Evolutionary conservation across 2,329 filamentous ascomycete genomes (phyloP).

Genomic region (Domatiomyces globalis): DNA sequence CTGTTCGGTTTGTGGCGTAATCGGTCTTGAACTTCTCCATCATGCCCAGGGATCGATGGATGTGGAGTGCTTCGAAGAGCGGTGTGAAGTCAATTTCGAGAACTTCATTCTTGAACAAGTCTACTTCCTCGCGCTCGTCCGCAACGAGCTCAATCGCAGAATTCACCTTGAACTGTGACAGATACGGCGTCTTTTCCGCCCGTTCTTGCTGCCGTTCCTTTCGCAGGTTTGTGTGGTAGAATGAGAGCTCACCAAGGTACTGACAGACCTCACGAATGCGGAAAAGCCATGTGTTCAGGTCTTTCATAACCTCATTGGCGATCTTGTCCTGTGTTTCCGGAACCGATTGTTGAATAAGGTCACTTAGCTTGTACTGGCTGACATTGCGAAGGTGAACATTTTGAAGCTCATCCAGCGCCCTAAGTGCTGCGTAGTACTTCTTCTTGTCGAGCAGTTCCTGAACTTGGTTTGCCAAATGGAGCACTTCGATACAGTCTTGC

Average conservation of each 20-base stretch:
- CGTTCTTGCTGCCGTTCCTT: constrained; percentile 71
- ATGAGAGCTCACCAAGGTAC: constrained; percentile 87
- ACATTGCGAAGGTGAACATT: constrained; percentile 92
- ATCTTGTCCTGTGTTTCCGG: constrained; percentile 85
- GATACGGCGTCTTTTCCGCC: constrained; percentile 57
- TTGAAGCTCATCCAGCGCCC: constrained; percentile 86
- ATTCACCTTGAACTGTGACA: constrained; percentile 79
- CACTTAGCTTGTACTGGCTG: constrained; percentile 85
- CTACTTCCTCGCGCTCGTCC: constrained; percentile 89
- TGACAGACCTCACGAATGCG: constrained; percentile 91
- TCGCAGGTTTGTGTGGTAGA: constrained; percentile 87
- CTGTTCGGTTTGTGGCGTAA: constrained; percentile 78
- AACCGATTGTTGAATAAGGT: constrained; percentile 90
- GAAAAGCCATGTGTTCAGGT: constrained; percentile 93
- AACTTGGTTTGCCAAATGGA: constrained; percentile 84
- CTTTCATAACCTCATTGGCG: constrained; percentile 90
- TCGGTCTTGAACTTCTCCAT: constrained; percentile 80
- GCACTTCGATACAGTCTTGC: constrained; percentile 78
- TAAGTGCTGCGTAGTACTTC: constrained; percentile 87
- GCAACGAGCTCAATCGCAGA: constrained; percentile 91
- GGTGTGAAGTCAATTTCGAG: constrained; percentile 89
- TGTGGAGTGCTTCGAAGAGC: constrained; percentile 87
- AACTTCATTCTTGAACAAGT: constrained; percentile 89
- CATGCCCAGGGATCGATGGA: constrained; percentile 85
- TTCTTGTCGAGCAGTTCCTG: constrained; percentile 85